Evolutionary conservation across 257 asterid genomes (phyloP), one percentile per base, ranked within the genome.

Genomic region (Lycium ferocissimum): DNA sequence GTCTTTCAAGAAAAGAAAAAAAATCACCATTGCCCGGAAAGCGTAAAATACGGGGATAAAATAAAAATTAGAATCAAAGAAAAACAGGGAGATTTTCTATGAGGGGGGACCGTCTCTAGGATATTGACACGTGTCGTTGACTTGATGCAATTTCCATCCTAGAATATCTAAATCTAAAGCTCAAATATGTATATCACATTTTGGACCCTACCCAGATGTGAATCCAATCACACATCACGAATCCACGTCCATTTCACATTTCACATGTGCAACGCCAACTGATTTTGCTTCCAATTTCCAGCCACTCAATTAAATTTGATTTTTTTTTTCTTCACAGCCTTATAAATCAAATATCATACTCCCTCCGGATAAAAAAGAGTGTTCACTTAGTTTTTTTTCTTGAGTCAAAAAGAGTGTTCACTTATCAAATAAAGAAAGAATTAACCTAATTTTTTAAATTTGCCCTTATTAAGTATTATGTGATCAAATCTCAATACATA

Each of bases 111-210:
- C 85, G 6, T 0, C 0, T 9, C 78, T 61, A 79, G 2, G 17
- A 11, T 71, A 4, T 3, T 7, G 86, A 80, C 90, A 89, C 91
- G 90, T 87, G 83, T 78, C 83, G 81, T 87, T 89, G 88, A 85
- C 90, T 45, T 59, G 37, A 20, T 43, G 4, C 15, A 63, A n/a
- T 5, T 40, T 59, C 2, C 83, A 15, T 18, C 18, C 10, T 12
- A 20, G 33, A 26, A 26, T 26, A 26, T 26, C 33, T 26, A 26
- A 26, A 78, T 62, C 26, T 45, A 20, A 57, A 66, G 58, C 33
- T 63, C 70, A 80, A 61, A 9, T 13, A 71, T n/a, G 35, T 59
- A 33, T 45, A 76, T 62, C 86, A 80, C 43, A 54, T 17, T 15
- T 0, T 76, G 86, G 86, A 72, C 33, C 86, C 89, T 79, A 9